Evolutionary conservation across 2,329 filamentous ascomycete species (phyloP), one percentile per base, ranked within the genome.

Genomic region (Colletotrichum chlorophyti): DNA sequence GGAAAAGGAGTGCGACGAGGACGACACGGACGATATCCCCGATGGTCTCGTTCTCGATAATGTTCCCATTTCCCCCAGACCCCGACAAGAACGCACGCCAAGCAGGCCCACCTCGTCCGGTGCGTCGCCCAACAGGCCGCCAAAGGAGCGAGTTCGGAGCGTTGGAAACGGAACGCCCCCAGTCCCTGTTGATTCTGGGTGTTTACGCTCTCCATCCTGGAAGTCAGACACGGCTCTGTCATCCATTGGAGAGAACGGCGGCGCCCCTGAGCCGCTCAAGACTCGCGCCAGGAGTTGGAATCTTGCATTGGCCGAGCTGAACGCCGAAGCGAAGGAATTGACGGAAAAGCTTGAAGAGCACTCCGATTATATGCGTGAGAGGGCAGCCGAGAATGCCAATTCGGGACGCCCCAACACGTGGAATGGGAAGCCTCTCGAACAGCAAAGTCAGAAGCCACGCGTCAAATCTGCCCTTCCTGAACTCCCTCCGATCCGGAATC

Each of bases 301-400:
- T 47, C 81, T 85, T 12, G 89, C 88, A 14, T 76, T 90, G 64
- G 83, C 83, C 1, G 85, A 89, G 45, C 78, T 95, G 52, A 92
- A 84, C 59, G 76, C 84, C 5, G 91, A 95, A 68, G 88, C 90
- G 10, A 89, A 87, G 69, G 86, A 85, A 19, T 72, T 95, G 55
- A 94, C 91, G 0, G 89, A 91, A 65, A 91, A 90, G 65, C 77
- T 95, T n/a, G 91, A 94, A 69, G 89, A 89, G 67, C 89, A 91
- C 65, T 87, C 89, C 9, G 86, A 88, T 57, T 26, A 63, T 63
- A 3, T 66, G 49, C 73, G 70, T 58, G 53, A 60, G 23, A 55
- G 49, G 32, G 57, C 57, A 3, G 58, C 53, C 3, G 53, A 60
- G 31, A 58, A 43, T 19, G 53, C 58, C 11, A 60, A 60, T 6